phyloP scores from a whole-genome alignment of 345 rosid species.

The thale cress (Arabidopsis thaliana) region DNA sequence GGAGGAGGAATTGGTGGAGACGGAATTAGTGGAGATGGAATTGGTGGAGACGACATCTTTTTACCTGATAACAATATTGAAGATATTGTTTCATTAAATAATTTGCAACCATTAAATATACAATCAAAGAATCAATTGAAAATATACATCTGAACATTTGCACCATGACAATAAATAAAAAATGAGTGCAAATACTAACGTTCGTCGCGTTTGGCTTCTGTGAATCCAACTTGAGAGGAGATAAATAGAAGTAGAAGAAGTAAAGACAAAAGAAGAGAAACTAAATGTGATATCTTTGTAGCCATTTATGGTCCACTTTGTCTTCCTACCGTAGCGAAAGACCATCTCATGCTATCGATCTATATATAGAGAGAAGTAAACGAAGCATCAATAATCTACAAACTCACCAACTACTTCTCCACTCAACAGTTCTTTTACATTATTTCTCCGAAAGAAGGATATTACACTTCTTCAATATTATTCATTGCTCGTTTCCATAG shows the following conservation, averaged over 20 bases:
- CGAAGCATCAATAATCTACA: background rate
- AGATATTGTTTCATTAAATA: conserved; percentile 5
- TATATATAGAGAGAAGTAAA: background rate
- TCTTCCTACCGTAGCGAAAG: background rate
- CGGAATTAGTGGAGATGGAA: background rate
- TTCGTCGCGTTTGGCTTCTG: background rate
- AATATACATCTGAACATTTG: background rate
- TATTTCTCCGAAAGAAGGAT: background rate
- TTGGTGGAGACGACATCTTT: background rate
- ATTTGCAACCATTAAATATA: background rate
- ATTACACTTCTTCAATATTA: too few relatives aligned
- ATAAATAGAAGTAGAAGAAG: background rate
- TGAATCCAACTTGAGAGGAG: background rate
- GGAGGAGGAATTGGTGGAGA: conserved; percentile 2
- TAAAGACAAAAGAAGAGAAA: background rate
- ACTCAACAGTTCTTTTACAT: background rate
- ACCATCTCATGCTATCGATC: background rate
- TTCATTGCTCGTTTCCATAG: background rate
- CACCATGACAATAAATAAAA: too few relatives aligned
- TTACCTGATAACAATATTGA: conserved; percentile 1
- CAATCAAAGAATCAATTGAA: too few relatives aligned
- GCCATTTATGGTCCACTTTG: conserved; percentile 1
- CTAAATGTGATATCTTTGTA: background rate
- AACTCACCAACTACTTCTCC: background rate
- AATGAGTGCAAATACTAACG: background rate